Percentiles rank a stretch among this genome's conserved stretches.
Evolutionary conservation across 1,139 yeast species (phyloP).

Genomic region (Saccharomyces hybrid): DNA sequence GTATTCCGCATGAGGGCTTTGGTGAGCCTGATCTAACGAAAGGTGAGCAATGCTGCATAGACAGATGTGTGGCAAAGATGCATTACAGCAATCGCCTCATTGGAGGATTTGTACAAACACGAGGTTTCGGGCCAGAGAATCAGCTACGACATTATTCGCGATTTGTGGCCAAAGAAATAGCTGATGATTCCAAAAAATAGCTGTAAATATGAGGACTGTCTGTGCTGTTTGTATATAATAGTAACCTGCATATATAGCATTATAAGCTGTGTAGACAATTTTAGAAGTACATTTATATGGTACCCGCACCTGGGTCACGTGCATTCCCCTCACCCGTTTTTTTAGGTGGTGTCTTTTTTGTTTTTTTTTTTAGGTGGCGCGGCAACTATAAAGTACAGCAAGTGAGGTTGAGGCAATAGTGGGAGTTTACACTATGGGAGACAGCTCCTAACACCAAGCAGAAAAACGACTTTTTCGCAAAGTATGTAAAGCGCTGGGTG

Average conservation of each 20-base stretch:
- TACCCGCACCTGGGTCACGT: not conserved
- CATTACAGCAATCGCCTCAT: slow-evolving; percentile 56
- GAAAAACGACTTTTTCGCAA: slow-evolving; percentile 1
- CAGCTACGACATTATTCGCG: slow-evolving; percentile 23
- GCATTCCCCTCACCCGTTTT: not conserved
- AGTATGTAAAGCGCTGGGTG: not conserved
- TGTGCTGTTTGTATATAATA: not conserved
- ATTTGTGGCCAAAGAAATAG: slow-evolving; percentile 5
- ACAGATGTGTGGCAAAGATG: slow-evolving; percentile 71
- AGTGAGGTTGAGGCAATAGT: not conserved
- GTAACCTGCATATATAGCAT: not conserved
- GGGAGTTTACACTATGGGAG: not conserved
- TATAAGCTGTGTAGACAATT: not conserved
- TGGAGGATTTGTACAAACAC: slow-evolving; percentile 43
- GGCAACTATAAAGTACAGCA: not conserved
- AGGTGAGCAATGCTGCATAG: slow-evolving; percentile 70
- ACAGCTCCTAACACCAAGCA: not conserved
- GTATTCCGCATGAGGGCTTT: slow-evolving; percentile 61
- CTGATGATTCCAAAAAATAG: not conserved
- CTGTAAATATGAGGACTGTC: not conserved
- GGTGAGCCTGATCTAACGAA: slow-evolving; percentile 75
- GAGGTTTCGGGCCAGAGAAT: slow-evolving; percentile 26
- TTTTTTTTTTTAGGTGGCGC: not conserved
- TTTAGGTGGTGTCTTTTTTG: not conserved
- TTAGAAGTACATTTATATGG: not conserved